Base-by-base conservation (phyloP, 1,284 basidiomycete species). In the Trametes hirsuta region DNA sequence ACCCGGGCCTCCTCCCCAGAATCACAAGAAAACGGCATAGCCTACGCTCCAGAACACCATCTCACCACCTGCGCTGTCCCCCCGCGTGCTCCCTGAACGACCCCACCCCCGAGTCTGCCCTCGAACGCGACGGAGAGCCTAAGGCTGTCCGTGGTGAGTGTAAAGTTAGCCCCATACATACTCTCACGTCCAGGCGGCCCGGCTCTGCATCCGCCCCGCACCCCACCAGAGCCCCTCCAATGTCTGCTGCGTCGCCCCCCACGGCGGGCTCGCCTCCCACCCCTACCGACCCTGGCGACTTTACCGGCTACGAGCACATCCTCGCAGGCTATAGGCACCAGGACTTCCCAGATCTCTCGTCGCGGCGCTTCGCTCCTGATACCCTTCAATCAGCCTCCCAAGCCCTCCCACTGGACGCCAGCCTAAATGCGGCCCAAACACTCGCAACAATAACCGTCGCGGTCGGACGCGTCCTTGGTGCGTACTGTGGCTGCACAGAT, bases 401-500 rank as follows among this genome's bases (percentile, higher is more conserved):
- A 36, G 49, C 59, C 46, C 24, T 65, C 12, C 15, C 51, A 15
- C 47, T 47, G 18, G 51, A 45, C 41, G 30, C 45, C 21, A 47
- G 41, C 8, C 25, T 35, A 18, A 25, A 52, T 39, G 39, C 48
- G 10, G 18, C 47, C 49, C 45, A 49, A 12, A 30, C 55, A 12
- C 60, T 69, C 24, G 53, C 70, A 35, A 47, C 71, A 39, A 60
- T 80, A 18, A 66, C 74, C 18, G 54, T 59, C 8, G 74, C 75
- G 5, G 67, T 78, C 42, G 74, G 72, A 4, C 71, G 75, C 12
- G 65, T 78, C 25, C 67, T 82, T 9, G 79, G 78, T 36, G 66
- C 71, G 41, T 81, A 81, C 63, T 77, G 75, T 56, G 74, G 72
- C 37, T 68, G 65, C 30, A 68, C 70, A 2, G 79, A 82, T 62